Evolutionary conservation across 148 eudicot species (phyloP), one percentile per base, ranked within the genome.

Genomic region (Cornus florida): DNA sequence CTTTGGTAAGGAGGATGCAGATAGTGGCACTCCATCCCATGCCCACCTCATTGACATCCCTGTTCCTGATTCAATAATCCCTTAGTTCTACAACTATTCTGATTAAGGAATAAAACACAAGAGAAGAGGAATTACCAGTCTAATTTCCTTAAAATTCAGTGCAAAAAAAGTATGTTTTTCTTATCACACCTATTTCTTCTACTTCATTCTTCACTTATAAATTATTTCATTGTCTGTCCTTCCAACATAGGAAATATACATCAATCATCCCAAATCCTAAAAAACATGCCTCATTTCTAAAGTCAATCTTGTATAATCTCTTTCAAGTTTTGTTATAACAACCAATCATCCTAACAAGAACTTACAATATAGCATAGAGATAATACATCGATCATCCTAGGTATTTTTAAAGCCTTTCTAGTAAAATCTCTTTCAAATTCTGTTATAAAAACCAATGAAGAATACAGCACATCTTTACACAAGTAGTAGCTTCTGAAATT

Each of bases 121-220:
- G 32, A 39, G 9, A 0, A 33, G 41, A 68, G 46, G 31, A 48
- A 65, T 43, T 23, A 14, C 46, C 46, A 46, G 50, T 10, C 33
- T 6, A 43, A 46, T 23, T 64, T 75, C 41, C 78, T 65, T 64
- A n/a, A 74, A 41, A 35, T 62, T 75, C 8, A 75, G 28, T 28
- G 28, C 5, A 39, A 39, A 43, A 6, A 43, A 43, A 43, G 57
- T 33, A 24, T 67, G 71, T 62, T 62, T 53, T n/a, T 62, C 66
- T 17, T 57, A 57, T 57, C 11, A 7, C 64, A 35, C 64, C 7
- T 48, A 7, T 16, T 57, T 31, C 19, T n/a, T 59, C 23, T 20
- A 41, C 13, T 39, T 3, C n/a, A 41, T 41, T 28, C n/a, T 39
- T 75, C 13, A 23, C 20, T 41, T 28, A 31, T 5, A 43, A 41